Evolutionary conservation across 2,329 filamentous ascomycete species (phyloP), one percentile per base, ranked within the genome.

Genomic region (Rosellinia necatrix): DNA sequence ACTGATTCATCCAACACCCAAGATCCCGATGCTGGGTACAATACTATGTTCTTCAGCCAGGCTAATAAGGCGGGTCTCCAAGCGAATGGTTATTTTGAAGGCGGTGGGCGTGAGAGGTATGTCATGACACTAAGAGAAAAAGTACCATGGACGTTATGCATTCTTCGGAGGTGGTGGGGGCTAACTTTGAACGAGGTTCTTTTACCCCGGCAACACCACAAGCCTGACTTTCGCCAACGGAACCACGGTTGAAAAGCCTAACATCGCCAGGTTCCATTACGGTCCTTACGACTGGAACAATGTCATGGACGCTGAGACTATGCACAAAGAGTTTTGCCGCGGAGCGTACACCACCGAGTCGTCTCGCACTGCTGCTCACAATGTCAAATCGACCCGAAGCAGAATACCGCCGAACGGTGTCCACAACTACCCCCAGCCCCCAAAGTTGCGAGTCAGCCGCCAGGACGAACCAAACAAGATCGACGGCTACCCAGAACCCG

Each of bases 21-120:
- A 21, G 58, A 60, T 50, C 58, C 54, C 4, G 58, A 60, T 48
- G 53, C 58, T 13, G 53, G 54, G 27, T 60, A 60, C 29, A 60
- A 60, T 22, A 25, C 54, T 5, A 60, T 60, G 58, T 60, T 60
- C 35, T 60, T 60, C 34, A 58, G 46, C 25, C 46, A 34, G 34
- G 54, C 49, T 17, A 52, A 57, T 15, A 60, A 51, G 25, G 44
- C 47, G n/a, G 54, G 44, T 5, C 50, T 58, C 10, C 25, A 54
- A 38, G 46, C 55, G 2, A 46, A 27, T 9, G 57, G 58, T 19
- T 58, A 60, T n/a, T 60, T 60, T 21, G 49, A 53, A 15, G 54
- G 54, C 5, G 54, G 58, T 21, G 58, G 54, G 2, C 58, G 58
- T 38, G 56, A 58, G 22, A 58, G 51, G 56, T 58, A 58, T 32